Conservation (phyloP, 202 grass and related monocot species). For the Brachypodium distachyon region DNA sequence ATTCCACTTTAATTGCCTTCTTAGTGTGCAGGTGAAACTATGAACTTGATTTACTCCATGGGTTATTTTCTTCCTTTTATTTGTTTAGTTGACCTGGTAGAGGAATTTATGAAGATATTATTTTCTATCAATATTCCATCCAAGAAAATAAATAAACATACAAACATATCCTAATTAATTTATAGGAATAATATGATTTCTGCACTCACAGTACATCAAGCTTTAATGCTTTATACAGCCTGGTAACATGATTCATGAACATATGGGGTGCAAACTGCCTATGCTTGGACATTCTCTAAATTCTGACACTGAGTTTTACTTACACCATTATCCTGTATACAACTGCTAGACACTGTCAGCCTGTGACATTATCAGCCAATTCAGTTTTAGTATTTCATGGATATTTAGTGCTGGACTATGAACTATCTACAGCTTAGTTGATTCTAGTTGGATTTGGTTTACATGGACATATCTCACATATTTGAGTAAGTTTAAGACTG, state of each 20-base stretch:
- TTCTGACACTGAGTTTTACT: neutral
- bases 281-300: neutral
- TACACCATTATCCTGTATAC: neutral
- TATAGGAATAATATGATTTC: neutral
- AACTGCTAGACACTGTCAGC: neutral
- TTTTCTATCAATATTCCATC: neutral
- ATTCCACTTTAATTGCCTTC: slow-evolving; percentile 96
- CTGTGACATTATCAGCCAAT: neutral
- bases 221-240: neutral
- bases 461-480: neutral
- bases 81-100: slow-evolving; percentile 10
- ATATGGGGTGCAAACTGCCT: neutral
- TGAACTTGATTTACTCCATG: slow-evolving; percentile 2
- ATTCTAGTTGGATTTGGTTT: neutral
- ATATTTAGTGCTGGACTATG: neutral
- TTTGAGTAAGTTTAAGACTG: neutral
- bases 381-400: neutral
- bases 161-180: neutral
- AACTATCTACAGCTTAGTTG: neutral
- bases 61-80: neutral
- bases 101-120: neutral
- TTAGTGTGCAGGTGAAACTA: slow-evolving; percentile 84
- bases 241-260: neutral
- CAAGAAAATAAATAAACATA: neutral
- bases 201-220: neutral